phyloP scores from a whole-genome alignment of 495 filamentous ascomycete species.

The Oleoguttula mirabilis region DNA sequence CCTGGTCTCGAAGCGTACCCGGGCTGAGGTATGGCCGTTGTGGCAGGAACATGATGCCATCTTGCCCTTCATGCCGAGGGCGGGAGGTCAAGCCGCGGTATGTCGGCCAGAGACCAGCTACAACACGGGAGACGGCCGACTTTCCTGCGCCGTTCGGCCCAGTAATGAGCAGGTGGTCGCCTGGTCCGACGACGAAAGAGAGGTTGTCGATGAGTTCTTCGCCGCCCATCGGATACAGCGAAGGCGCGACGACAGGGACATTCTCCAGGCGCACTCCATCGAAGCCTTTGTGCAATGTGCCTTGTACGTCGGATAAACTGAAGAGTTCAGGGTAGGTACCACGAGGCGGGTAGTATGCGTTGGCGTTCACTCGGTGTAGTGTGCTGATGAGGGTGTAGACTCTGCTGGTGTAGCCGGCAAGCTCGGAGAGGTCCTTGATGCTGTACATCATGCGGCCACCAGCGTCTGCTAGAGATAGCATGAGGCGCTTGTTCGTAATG shows the following conservation, averaged over 20 bases:
- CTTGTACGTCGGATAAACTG: conserved; percentile 80
- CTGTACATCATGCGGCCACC: conserved; percentile 98
- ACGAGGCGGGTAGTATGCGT: conserved; percentile 63
- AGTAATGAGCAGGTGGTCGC: conserved; percentile 88
- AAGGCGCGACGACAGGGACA: conserved; percentile 83
- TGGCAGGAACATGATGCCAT: conserved; percentile 96
- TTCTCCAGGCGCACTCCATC: conserved; percentile 89
- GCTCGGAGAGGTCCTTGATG: conserved; percentile 93
- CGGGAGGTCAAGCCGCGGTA: conserved; percentile 85
- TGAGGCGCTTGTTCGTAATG: conserved; percentile 96
- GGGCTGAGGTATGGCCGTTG: conserved; percentile 88
- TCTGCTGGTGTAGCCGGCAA: conserved; percentile 88
- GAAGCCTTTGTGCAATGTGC: conserved; percentile 84
- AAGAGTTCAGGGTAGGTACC: conserved; percentile 64
- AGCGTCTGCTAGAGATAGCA: conserved; percentile 94
- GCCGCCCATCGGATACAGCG: conserved; percentile 69
- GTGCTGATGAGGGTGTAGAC: conserved; percentile 93
- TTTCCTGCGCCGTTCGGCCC: conserved; percentile 95
- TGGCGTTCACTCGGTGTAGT: conserved; percentile 83
- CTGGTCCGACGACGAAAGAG: conserved; percentile 73
- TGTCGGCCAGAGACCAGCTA: conserved; percentile 91
- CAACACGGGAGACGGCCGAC: conserved; percentile 73
- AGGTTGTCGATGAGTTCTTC: conserved; percentile 83
- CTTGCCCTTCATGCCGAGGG: conserved; percentile 64
- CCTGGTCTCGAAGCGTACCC: conserved; percentile 92